phyloP scores from a whole-genome alignment of 2,329 filamentous ascomycete genomes.

The Epicoccum sorghinum region DNA sequence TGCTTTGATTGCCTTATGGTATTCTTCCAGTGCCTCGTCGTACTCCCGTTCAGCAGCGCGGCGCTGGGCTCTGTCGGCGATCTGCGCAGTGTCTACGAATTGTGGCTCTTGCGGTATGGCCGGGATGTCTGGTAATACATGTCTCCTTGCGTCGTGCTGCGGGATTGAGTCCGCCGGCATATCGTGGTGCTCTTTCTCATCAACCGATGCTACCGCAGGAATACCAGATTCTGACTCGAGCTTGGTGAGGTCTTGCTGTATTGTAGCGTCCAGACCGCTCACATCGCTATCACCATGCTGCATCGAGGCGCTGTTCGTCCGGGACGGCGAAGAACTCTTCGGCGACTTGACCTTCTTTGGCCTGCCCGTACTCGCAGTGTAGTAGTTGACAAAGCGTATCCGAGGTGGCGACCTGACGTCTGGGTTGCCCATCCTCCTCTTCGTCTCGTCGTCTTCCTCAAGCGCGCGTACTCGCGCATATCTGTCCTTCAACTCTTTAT shows the following conservation, averaged over 20 bases:
- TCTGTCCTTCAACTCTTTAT: conserved; percentile 68
- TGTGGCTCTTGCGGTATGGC: conserved; percentile 61
- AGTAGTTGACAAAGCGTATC: conserved; percentile 87
- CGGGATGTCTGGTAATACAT: conserved; percentile 55
- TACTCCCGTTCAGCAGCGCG: conserved; percentile 74
- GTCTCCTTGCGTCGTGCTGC: conserved; percentile 1
- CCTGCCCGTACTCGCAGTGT: conserved; percentile 80
- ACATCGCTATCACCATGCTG: conserved; percentile 12
- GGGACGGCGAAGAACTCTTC: conserved; percentile 27
- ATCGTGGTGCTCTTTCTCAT: conserved; percentile 54
- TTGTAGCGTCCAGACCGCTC: conserved; percentile 17
- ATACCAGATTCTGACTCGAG: background rate
- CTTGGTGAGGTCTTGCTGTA: conserved; percentile 13
- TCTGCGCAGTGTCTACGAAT: conserved; percentile 63
- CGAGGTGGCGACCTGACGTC: conserved; percentile 51
- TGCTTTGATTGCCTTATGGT: conserved; percentile 70
- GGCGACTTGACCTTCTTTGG: conserved; percentile 50
- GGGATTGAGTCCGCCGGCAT: conserved; percentile 33
- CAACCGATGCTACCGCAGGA: conserved; percentile 52
- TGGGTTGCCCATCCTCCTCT: conserved; percentile 37
- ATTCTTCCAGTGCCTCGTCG: conserved; percentile 65
- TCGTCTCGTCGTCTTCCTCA: conserved; percentile 69
- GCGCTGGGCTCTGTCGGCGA: conserved; percentile 67
- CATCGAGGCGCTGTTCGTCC: background rate
- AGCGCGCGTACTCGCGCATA: conserved; percentile 73